These are phyloP conservation scores for Pinus tabuliformis DNA, from an alignment of 75 land plant species.

Conservation along the genomic window DNA sequence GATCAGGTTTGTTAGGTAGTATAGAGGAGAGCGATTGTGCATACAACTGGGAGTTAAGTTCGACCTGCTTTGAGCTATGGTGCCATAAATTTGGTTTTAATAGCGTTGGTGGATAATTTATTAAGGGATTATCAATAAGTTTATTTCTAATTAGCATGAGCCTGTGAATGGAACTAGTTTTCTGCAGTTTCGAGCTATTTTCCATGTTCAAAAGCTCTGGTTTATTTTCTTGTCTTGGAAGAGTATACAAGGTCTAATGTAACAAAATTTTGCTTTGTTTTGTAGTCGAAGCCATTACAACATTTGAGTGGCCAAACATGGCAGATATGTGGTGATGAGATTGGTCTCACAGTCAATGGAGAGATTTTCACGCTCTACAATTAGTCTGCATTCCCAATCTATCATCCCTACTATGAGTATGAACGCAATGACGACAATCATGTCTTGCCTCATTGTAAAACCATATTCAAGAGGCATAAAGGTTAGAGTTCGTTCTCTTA, in stretches of 20 bases:
- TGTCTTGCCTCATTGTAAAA: conserved; percentile 84
- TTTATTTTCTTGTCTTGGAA: neutral
- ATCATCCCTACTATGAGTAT: conserved; percentile 84
- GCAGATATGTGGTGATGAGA: conserved; percentile 89
- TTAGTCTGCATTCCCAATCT: conserved; percentile 89
- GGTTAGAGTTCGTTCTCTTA: conserved; percentile 23
- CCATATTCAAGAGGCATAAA: conserved; percentile 78
- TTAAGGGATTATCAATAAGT: no score
- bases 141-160: no score
- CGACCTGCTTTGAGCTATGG: no score
- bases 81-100: no score
- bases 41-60: no score
- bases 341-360: conserved; percentile 64
- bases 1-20: no score
- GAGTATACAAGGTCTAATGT: neutral
- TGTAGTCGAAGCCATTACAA: conserved; percentile 62
- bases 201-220: no score
- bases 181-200: no score
- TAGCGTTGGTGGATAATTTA: no score
- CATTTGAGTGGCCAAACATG: conserved; percentile 62
- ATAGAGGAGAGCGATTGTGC: no score
- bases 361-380: conserved; percentile 91
- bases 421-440: conserved; percentile 81
- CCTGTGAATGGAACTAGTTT: no score
- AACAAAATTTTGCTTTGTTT: conserved; percentile 13